phyloP scores from a whole-genome alignment of 305 asterid species.

The Fraxinus latifolia region DNA sequence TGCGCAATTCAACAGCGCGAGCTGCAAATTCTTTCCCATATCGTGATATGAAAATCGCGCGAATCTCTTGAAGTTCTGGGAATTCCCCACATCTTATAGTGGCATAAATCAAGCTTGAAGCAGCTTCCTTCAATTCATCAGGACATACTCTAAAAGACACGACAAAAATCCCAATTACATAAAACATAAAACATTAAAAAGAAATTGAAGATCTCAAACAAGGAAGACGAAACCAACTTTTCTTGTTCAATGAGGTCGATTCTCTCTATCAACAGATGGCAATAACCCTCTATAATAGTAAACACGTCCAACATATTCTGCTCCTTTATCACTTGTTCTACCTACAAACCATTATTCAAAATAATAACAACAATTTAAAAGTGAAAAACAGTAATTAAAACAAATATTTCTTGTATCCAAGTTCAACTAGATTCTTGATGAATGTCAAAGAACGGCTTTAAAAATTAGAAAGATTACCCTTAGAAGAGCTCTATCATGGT shows the following conservation, averaged over 20 bases:
- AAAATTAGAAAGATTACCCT: slow-evolving; percentile 40
- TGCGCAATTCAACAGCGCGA: slow-evolving; percentile 70
- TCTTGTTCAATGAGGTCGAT: slow-evolving; percentile 55
- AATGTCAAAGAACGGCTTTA: not conserved
- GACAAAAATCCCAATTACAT: no score
- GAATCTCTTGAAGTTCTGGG: slow-evolving; percentile 82
- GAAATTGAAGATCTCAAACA: not conserved
- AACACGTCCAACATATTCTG: slow-evolving; percentile 83
- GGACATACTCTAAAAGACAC: slow-evolving; percentile 60
- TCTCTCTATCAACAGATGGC: slow-evolving; percentile 58
- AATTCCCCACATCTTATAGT: slow-evolving; percentile 81
- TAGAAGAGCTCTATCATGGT: slow-evolving; percentile 72
- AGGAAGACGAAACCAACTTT: slow-evolving; percentile 35
- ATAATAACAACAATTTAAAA: not conserved
- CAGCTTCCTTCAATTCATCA: slow-evolving; percentile 68
- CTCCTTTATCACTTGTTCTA: slow-evolving; percentile 85
- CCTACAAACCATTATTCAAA: slow-evolving; percentile 33
- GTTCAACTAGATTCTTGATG: not conserved
- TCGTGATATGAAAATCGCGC: slow-evolving; percentile 40
- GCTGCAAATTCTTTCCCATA: slow-evolving; percentile 65
- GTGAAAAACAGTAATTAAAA: not conserved
- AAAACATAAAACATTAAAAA: not conserved
- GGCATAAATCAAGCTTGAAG: slow-evolving; percentile 63
- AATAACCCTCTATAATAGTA: slow-evolving; percentile 56
- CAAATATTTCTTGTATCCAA: not conserved